phyloP scores from a whole-genome alignment of 2,329 filamentous ascomycete genomes.

The Exophiala lecanii-corni region DNA sequence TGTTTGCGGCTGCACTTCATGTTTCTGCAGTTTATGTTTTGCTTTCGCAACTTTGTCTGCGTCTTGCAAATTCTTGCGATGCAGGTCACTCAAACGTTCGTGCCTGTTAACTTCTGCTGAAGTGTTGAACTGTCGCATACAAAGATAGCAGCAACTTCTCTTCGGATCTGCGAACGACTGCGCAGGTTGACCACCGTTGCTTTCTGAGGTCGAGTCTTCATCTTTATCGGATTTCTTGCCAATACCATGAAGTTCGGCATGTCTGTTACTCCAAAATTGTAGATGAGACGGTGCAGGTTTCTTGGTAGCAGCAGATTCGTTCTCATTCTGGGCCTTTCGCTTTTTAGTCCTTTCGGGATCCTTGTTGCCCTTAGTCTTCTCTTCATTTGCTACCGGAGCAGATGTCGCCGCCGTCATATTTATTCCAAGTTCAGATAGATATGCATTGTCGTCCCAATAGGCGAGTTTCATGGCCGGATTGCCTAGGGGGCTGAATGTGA shows the following conservation, averaged over 20 bases:
- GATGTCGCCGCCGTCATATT: constrained; percentile 38
- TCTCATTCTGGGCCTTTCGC: constrained; percentile 39
- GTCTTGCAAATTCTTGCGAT: constrained; percentile 52
- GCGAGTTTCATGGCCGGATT: constrained; percentile 64
- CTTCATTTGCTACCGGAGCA: constrained; percentile 29
- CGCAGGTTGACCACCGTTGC: constrained; percentile 36
- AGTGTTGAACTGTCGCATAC: constrained; percentile 54
- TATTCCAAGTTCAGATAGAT: constrained; percentile 61
- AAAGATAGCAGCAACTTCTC: constrained; percentile 58
- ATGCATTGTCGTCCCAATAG: constrained; percentile 73
- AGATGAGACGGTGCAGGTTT: constrained; percentile 59
- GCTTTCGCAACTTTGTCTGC: constrained; percentile 42
- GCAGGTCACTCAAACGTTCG: constrained; percentile 54
- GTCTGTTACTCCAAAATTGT: constrained; percentile 67
- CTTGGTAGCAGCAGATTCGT: constrained; percentile 36
- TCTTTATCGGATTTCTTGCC: constrained; percentile 28
- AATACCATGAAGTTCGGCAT: constrained; percentile 61
- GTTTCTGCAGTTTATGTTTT: constrained; percentile 40
- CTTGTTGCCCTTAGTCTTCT: constrained; percentile 26
- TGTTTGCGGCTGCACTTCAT: constrained; percentile 30
- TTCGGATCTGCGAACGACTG: constrained; percentile 59
- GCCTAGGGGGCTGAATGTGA: constrained; percentile 66
- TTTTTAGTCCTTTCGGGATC: constrained; percentile 44
- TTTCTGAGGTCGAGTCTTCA: constrained; percentile 32
- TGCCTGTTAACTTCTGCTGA: constrained; percentile 55